Conservation (phyloP, 2,329 filamentous ascomycete species). For the Alternaria sp. region DNA sequence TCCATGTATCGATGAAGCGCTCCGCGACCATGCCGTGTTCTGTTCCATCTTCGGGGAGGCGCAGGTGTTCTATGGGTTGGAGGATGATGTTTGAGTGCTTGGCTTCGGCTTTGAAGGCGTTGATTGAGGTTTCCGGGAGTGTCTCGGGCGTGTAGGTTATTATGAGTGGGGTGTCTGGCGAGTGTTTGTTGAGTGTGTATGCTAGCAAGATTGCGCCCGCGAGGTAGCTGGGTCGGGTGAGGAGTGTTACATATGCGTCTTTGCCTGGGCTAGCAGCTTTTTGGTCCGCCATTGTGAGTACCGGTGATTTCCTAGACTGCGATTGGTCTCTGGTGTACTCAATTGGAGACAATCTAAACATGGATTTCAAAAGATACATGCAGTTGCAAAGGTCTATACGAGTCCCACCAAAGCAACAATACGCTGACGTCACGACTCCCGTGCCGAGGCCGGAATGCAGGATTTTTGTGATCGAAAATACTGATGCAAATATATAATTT, state of each 20-base stretch:
- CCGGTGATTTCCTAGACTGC: not conserved
- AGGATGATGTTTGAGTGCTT: conserved; percentile 54
- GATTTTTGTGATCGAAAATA: conserved; percentile 7
- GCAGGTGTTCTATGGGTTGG: conserved; percentile 53
- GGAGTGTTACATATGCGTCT: conserved; percentile 60
- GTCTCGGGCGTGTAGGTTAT: conserved; percentile 59
- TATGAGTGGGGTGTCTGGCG: conserved; percentile 58
- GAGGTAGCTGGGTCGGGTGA: conserved; percentile 62
- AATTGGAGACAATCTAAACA: not conserved
- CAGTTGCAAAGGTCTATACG: not conserved
- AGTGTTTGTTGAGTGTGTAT: conserved; percentile 58
- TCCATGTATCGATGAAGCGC: conserved; percentile 64
- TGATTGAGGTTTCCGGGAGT: conserved; percentile 53
- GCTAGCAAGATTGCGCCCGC: conserved; percentile 62
- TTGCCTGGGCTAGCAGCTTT: conserved; percentile 4
- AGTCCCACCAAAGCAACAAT: conserved; percentile 9
- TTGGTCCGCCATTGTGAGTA: conserved; percentile 21
- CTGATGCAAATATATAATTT: no score
- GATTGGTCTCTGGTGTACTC: not conserved
- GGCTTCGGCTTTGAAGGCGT: conserved; percentile 55
- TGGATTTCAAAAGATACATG: not conserved
- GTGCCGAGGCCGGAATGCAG: conserved; percentile 19
- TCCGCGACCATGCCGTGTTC: conserved; percentile 57
- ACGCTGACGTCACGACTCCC: conserved; percentile 36
- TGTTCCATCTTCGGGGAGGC: conserved; percentile 45